Percentiles rank a stretch among this genome's conserved stretches.
phyloP scores from a whole-genome alignment of 768 basidiomycete genomes.

The Mycena sanguinolenta region DNA sequence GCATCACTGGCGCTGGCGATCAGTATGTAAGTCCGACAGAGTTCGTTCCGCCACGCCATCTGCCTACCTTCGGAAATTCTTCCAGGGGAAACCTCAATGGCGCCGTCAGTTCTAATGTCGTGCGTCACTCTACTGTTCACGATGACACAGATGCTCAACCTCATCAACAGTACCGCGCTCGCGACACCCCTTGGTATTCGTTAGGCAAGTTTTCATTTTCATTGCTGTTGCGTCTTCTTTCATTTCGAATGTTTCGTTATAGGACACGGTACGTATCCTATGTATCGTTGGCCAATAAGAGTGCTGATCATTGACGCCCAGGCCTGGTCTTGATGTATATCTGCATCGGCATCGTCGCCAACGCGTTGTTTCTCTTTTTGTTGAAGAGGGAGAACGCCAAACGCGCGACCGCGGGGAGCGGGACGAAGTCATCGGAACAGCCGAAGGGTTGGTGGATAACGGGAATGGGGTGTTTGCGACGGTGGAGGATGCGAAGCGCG shows the following conservation, averaged over 20 bases:
- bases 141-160: not conserved
- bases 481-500: slow-evolving; percentile 68
- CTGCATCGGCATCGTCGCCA: slow-evolving; percentile 70
- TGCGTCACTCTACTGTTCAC: slow-evolving; percentile 15
- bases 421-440: slow-evolving; percentile 80
- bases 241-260: not conserved
- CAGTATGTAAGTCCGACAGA: slow-evolving; percentile 53
- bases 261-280: slow-evolving; percentile 26
- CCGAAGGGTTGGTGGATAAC: slow-evolving; percentile 57
- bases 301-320: not conserved
- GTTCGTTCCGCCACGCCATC: slow-evolving; percentile 32
- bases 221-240: too few species aligned
- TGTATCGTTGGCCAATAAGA: not conserved
- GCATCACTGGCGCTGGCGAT: slow-evolving; percentile 80
- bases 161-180: slow-evolving; percentile 68
- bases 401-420: slow-evolving; percentile 76
- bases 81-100: slow-evolving; percentile 79
- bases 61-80: slow-evolving; percentile 4
- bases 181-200: slow-evolving; percentile 76
- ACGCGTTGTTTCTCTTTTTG: slow-evolving; percentile 59
- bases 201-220: slow-evolving; percentile 51
- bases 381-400: slow-evolving; percentile 71
- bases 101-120: slow-evolving; percentile 78
- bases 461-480: slow-evolving; percentile 68
- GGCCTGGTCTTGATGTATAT: slow-evolving; percentile 80